Evolutionary conservation across 192 early-diverging fungal genomes (phyloP), one percentile per base, ranked within the genome.

Genomic region (Backusella psychrophila): DNA sequence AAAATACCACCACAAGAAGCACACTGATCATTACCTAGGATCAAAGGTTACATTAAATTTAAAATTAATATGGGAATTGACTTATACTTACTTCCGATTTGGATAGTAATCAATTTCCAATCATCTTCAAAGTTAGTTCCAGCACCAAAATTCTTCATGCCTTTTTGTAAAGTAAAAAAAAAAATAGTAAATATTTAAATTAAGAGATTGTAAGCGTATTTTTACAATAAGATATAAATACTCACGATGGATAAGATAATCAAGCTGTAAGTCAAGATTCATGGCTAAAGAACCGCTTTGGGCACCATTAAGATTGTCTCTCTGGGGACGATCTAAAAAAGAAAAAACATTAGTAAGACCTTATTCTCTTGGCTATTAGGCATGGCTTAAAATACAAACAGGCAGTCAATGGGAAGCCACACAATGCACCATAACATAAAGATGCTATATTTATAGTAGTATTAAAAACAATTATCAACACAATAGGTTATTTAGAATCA

Each of bases 301-400:
- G 19, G 89, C 89, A 42, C 84, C 87, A 71, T 90, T 90, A 65
- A 88, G 49, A 9, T 69, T 42, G 66, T 79, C 78, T 31, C 12
- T 31, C 14, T 44, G 1, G 8, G 78, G 78, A 26, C 39, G 56
- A 46, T 79, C 76, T 77, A 69, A 23, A 41, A 38, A 44, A 44
- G 42, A 44, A 44, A 49, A 21, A 23, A 36, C 9, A 23, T 59
- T 59, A 59, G 4, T 59, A 8, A 59, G 3, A 7, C 9, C 11
- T 4, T 49, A 26, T 26, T 59, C 2, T 56, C 21, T 3, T 56
- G 6, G 26, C 29, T 29, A 4, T 59, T 59, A 19, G 6, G 17
- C 6, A 49, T 49, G 15, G 46, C 26, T 59, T 26, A 7, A 12
- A 7, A 23, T 59, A 59, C 56, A 6, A 59, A 59, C 56, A 59